Conservation (phyloP, 1,139 yeast species). For the Geotrichum fermentans region DNA sequence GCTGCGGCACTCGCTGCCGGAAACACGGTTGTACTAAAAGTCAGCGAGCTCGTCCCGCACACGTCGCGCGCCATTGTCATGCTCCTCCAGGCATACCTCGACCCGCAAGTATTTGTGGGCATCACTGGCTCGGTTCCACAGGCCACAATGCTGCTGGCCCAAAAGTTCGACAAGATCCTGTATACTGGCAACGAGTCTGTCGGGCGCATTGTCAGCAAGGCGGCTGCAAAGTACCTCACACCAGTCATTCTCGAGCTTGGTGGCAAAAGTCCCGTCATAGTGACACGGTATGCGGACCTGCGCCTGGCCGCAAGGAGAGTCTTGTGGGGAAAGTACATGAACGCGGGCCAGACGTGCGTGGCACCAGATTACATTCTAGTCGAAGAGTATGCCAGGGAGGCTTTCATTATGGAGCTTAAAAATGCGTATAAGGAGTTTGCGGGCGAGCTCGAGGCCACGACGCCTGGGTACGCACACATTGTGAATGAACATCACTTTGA, state of each 20-base stretch:
- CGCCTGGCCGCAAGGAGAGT: slow-evolving; percentile 59
- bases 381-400: slow-evolving; percentile 53
- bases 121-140: slow-evolving; percentile 75
- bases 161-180: slow-evolving; percentile 75
- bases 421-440: slow-evolving; percentile 47
- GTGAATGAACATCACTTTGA: slow-evolving; percentile 57
- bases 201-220: slow-evolving; percentile 70
- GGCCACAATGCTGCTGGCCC: slow-evolving; percentile 59
- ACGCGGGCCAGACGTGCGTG: slow-evolving; percentile 90
- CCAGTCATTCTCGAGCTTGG: slow-evolving; percentile 84
- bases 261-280: slow-evolving; percentile 80
- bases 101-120: slow-evolving; percentile 51
- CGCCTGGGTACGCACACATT: slow-evolving; percentile 50
- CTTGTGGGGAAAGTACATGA: slow-evolving; percentile 71
- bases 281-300: slow-evolving; percentile 49
- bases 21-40: slow-evolving; percentile 75
- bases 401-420: slow-evolving; percentile 47
- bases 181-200: slow-evolving; percentile 79
- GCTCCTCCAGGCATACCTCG: slow-evolving; percentile 51
- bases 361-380: slow-evolving; percentile 79
- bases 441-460: slow-evolving; percentile 36
- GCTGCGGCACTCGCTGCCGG: slow-evolving; percentile 87
- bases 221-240: slow-evolving; percentile 79
- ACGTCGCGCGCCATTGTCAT: slow-evolving; percentile 53
- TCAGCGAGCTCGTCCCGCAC: slow-evolving; percentile 68